Evolutionary conservation across 2,329 filamentous ascomycete genomes (phyloP), one percentile per base, ranked within the genome.

Genomic region (Trichoderma oligosporum): DNA sequence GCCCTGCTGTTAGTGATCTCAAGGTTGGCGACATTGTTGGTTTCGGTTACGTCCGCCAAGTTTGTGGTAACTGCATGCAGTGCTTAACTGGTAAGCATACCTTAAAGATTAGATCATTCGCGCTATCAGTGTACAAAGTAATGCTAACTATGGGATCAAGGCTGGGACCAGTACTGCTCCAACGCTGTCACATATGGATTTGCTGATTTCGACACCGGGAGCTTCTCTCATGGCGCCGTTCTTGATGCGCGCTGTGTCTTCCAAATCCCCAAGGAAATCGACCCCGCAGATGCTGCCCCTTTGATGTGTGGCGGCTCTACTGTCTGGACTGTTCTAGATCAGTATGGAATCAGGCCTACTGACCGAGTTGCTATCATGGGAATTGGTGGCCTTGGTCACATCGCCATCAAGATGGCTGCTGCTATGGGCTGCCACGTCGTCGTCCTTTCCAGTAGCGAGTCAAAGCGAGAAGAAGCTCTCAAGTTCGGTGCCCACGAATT

Each of bases 251-350:
- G 68, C 59, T 89, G 88, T 58, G 74, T 74, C 24, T 63, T 79
- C 62, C 75, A 74, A 65, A 76, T 79, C 51, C 76, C 76, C 27
- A 71, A 76, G 16, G 70, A 67, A 4, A 60, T 79, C 4, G 63
- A 68, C 5, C 71, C 70, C 2, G 76, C 73, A 45, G 61, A 72
- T 51, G 74, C 76, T 8, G 77, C 86, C 22, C 86, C 87, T 2
- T 83, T 90, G 80, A 75, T 90, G 41, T 90, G 87, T 65, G 87
- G 80, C 16, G 87, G 87, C n/a, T 78, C 89, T 31, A 91, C 87
- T 0, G 76, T 86, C 7, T 91, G 78, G 67, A 76, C 78, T 9
- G 87, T 87, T 1, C 70, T 91, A 45, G 76, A 76, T 63, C 77
- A 83, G 52, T 81, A 87, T 61, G 82, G 82, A 2, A 82, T 78